Base-by-base conservation (phyloP, 2,329 filamentous ascomycete genomes). In the Magnaporthiopsis poae region DNA sequence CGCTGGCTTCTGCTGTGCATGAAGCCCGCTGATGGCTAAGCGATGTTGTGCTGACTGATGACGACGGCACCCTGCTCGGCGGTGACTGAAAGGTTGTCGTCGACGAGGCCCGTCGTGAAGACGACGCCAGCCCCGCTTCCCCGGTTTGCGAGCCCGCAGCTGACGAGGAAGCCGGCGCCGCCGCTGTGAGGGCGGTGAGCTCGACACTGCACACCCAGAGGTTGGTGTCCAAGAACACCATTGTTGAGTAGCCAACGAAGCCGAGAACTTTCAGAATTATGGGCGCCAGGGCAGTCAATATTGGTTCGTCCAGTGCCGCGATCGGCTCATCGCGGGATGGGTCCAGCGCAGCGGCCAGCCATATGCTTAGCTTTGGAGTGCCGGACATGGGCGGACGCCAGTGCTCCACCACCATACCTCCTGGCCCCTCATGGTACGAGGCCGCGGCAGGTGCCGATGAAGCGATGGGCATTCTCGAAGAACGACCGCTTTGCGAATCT, bases 121-220 rank as follows among this genome's bases (percentile, higher is more conserved):
- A 27, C 2, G 27, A 27, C 27, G 27, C 27, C 27, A 27, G 27
- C 27, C 27, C 27, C 27, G 27, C 27, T 27, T 2, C 27, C 27
- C 27, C 27, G 27, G 27, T 27, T 27, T 27, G 27, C 27, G 27
- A 27, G 27, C 27, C 27, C 27, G 2, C 27, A 2, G 27, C 27
- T 27, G 27, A 27, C 27, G 27, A 27, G 27, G 27, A 27, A 2
- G 27, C 27, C 27, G 27, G 27, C 2, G 27, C 27, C 27, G 27
- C 27, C 27, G 27, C 13, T 3, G 61, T 5, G 27, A 62, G 31
- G 15, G 15, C 18, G n/a, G 31, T 5, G 8, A 63, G 62, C 62
- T 63, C 31, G 35, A 63, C n/a, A 18, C 62, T 63, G n/a, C 35
- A 63, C 3, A 62, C 61, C 61, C 61, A 62, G 5, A 62, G 61